Evolutionary conservation across 805 yeast species (phyloP).

Genomic region (Wickerhamiella dianesei): DNA sequence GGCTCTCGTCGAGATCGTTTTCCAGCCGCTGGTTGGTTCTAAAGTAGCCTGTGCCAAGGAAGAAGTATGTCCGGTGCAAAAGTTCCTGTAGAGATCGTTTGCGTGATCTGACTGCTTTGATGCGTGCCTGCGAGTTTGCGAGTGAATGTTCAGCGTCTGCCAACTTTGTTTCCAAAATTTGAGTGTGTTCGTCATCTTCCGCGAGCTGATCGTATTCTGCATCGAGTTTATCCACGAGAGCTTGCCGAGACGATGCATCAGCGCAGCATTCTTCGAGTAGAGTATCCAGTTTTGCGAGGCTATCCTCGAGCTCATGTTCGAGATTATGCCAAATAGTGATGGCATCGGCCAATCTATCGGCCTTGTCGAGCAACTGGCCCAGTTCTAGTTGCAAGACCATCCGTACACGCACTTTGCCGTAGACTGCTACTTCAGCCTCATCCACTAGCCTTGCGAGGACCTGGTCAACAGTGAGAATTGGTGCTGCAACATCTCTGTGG

Average conservation of each 20-base stretch:
- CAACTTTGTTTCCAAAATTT: slow-evolving; percentile 1
- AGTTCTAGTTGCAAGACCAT: slow-evolving; percentile 34
- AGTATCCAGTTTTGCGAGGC: slow-evolving; percentile 1
- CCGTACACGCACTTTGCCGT: slow-evolving; percentile 5
- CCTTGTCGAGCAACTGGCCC: slow-evolving; percentile 59
- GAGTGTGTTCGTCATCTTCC: neutral
- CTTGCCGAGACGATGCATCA: neutral
- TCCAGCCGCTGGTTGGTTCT: slow-evolving; percentile 21
- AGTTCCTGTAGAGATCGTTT: slow-evolving; percentile 13
- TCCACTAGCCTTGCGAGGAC: slow-evolving; percentile 54
- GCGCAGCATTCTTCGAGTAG: slow-evolving; percentile 3
- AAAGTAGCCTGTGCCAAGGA: slow-evolving; percentile 32
- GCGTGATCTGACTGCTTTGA: slow-evolving; percentile 7
- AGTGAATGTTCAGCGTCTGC: slow-evolving; percentile 6
- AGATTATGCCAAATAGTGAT: slow-evolving; percentile 33
- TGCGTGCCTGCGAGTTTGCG: slow-evolving; percentile 9
- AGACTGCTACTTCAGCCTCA: slow-evolving; percentile 35
- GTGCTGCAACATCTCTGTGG: slow-evolving; percentile 2
- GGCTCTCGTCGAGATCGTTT: slow-evolving; percentile 12
- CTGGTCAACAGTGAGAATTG: slow-evolving; percentile 43
- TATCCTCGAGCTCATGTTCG: slow-evolving; percentile 1
- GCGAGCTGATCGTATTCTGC: neutral
- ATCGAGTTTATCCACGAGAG: neutral
- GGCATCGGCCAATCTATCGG: slow-evolving; percentile 39
- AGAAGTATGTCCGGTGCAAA: slow-evolving; percentile 64